Base-by-base conservation (phyloP, 2,329 filamentous ascomycete genomes). In the Celoporthe dispersa region DNA sequence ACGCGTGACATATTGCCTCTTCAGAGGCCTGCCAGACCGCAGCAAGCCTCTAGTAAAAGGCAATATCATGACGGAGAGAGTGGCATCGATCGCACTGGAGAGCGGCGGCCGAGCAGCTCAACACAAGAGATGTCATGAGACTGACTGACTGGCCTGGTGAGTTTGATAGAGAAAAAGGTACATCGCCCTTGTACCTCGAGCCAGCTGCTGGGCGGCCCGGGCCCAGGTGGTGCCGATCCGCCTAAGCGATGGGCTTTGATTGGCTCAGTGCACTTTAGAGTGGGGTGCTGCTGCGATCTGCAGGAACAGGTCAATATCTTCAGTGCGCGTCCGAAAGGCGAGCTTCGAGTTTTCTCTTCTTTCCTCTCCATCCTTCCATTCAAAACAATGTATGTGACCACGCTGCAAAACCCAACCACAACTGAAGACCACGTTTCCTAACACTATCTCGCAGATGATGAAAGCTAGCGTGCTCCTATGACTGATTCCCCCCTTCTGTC, bases 381-480 rank as follows among this genome's bases (percentile, higher is more conserved):
- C 97, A 97, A 97, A 92, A 90, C 91, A 89, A 93, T 86, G 94
- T 98, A 86, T 88, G 94, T 89, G 68, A 37, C 70, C 70, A 74
- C 73, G 73, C 72, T 75, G 69, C 53, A 68, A 68, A 69, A 67
- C 65, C 64, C 55, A 1, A 48, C 19, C 44, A 19, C n/a, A 48
- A n/a, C 37, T 63, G 25, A 11, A 39, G 22, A 31, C 31, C 1
- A 5, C 3, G 9, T 5, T 41, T 28, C 19, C 80, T 84, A 78
- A 83, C 76, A 67, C 4, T 75, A 74, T 72, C 64, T 65, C 64
- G 3, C 78, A 98, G 94, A 97, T 98, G 95, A 99, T 98, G 96
- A 99, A 97, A 97, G 93, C 93, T 89, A 70, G 93, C 90, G 95
- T 98, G 96, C 91, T 90, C 85, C 90, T 90, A 93, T 97, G 96